Evolutionary conservation across 371 early-diverging fungal genomes (phyloP), one percentile per base, ranked within the genome.

Genomic region (Choanephora cucurbitarum): DNA sequence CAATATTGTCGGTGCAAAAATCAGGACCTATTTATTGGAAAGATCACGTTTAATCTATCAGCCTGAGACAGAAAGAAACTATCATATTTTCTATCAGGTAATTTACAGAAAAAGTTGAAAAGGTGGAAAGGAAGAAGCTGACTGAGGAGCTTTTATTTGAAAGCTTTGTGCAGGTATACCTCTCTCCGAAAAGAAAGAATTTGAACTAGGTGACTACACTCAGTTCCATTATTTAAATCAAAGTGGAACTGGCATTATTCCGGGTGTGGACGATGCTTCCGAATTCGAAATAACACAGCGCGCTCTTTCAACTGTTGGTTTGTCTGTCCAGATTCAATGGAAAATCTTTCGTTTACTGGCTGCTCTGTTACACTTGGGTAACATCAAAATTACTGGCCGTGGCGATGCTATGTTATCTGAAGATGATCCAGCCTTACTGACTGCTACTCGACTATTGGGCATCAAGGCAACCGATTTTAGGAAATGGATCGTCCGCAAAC

Each of bases 1-100:
- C 56, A 84, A 88, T 47, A 97, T 99, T 69, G 84, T 90, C 34
- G 99, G 99, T 17, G 99, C 98, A 15, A 86, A 82, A 55, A 98
- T 99, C 60, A 84, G 97, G 46, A 98, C 97, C 11, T 99, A 99
- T 69, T 82, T 99, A 13, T 73, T 99, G 52, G 99, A 99, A 72
- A 87, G 97, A 34, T 95, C 97, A n/a, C 88, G 99, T 64, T 74
- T 99, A 42, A 89, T 95, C 33, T 93, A 91, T 68, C 98, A 97
- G 71, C 94, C 95, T 3, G 79, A 83, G 24, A 81, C 82, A 1
- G 99, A 99, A 74, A 82, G 98, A 66, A 99, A 98, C 79, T 99
- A 97, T 79, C 99, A 99, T 77, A 94, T 99, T 56, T 99, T 99
- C 73, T 99, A 99, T 75, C 96, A 92, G 64, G 81, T 82, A 70